Evolutionary conservation across 768 basidiomycete genomes (phyloP), one percentile per base, ranked within the genome.

Genomic region (Suillus subalutaceus): DNA sequence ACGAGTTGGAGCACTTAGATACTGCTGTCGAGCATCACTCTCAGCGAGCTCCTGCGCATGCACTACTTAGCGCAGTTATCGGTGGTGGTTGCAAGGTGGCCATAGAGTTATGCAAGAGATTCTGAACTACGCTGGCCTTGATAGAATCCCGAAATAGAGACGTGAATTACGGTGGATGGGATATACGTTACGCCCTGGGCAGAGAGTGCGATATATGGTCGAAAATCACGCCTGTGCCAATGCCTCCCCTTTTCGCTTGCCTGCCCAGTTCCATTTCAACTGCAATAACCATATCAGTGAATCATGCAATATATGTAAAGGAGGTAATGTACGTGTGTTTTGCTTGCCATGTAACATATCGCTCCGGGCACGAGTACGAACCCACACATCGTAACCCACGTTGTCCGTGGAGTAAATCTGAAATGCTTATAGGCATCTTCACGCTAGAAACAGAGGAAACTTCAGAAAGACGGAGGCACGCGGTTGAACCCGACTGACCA

Each of bases 1-100:
- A 99, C 72, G 96, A 99, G 73, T 84, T 98, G 20, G 96, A 95
- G 73, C 96, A 99, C 76, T 82, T 98, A 65, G 92, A 97, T 71
- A 92, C 90, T 40, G 96, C 96, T 3, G 91, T 99, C 8, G 89
- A 90, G 64, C 85, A 97, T 71, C 84, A 91, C 73, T 90, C 94
- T 32, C 96, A 97, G 76, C 85, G 90, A 61, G 95, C 95, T 26
- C 95, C 96, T 2, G 95, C 91, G 50, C 95, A 99, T 77, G 93
- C 94, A 1, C 79, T 99, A 52, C 79, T 99, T 65, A 96, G 93
- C 71, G 90, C 93, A 9, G 79, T 95, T 32, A 84, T 99, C 13
- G 94, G 92, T 3, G 84, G 81, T 4, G 95, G 95, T 2, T 99
- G 96, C 78, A 93, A 91, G 78, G 81, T 89, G 30, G 96, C 96